Evolutionary conservation across 2,329 filamentous ascomycete species (phyloP), one percentile per base, ranked within the genome.

Genomic region (Pseudogymnoascus destructans): DNA sequence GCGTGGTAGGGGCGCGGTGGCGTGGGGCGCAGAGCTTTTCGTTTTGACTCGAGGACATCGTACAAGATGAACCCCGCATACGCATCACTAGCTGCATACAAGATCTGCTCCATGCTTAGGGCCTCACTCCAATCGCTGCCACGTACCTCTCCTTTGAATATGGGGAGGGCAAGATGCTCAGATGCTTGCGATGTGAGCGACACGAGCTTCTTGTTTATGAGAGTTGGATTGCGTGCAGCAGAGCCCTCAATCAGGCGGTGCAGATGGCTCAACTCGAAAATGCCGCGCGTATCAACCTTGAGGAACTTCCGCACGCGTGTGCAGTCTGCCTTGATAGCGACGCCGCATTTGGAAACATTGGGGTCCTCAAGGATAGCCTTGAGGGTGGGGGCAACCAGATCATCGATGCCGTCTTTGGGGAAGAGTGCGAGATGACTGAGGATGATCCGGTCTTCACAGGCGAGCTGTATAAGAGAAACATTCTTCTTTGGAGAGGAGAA

Each of bases 261-360:
- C 21, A 95, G 72, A 67, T 95, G 86, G 68, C 87, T 92, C 6
- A 95, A 76, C 71, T 96, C 91, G 61, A 95, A 80, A 3, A 88
- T 73, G 0, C 87, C 87, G 55, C 75, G 77, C 1, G 83, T 75
- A 0, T 85, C 69, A 23, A 95, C 76, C 0, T 72, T 74, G 2
- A 95, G 76, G 62, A 75, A 80, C n/a, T 79, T 85, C 25, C 74
- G 76, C 10, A 96, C 67, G 27, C 89, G 81, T 1, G 80, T 85
- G 60, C 79, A 80, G 63, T 89, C 89, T 35, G 79, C 85, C 64
- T 79, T 79, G 64, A 96, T 86, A 57, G 78, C 76, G 3, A 95
- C 89, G 9, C 92, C 92, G 1, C 80, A 76, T 70, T 96, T 96
- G 36, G 79, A 79, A 59, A 95, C 77, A 1, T 73, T 69, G 0